Evolutionary conservation across 495 filamentous ascomycete genomes (phyloP), one percentile per base, ranked within the genome.

Genomic region (Aspergillus leporis): DNA sequence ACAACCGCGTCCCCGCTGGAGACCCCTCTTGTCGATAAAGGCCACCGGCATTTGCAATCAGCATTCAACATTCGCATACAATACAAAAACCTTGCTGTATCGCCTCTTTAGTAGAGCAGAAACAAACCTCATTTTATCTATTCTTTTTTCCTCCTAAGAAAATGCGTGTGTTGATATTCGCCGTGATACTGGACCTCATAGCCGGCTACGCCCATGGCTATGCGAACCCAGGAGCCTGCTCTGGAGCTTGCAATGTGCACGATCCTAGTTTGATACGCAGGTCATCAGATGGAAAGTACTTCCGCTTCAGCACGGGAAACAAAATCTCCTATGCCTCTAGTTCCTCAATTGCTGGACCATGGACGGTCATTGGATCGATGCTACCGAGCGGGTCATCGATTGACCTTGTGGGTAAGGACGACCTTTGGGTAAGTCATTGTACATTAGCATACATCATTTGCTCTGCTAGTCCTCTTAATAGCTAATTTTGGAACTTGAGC

Each of bases 281-380:
- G 56, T 68, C 72, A 19, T 80, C 77, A 0, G 89, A 91, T 64
- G 83, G 84, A 5, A 83, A 65, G 0, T 92, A 92, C 70, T 93
- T 88, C 66, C 85, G 86, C 23, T 92, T 92, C 73, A 85, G 83
- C 4, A 92, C 90, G 0, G 83, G 83, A 21, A 83, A 85, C 23
- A 76, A 79, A 48, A 87, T 92, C 56, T 79, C 82, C 12, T 83
- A 90, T 53, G 81, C 83, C 16, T 86, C 82, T 3, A 78, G 88
- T 1, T 75, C 82, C 0, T 76, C 79, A 19, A 73, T 91, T 36
- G 69, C 70, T 4, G 89, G 89, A 0, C 87, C 89, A 16, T 93
- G 89, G 90, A 87, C 79, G 0, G 74, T 75, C 43, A 55, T 78
- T 28, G 88, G 89, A 2, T 80, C 79, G 13, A 79, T 82, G 5